Base-by-base conservation (phyloP, 2,329 filamentous ascomycete species). In the Fusarium zealandicum region DNA sequence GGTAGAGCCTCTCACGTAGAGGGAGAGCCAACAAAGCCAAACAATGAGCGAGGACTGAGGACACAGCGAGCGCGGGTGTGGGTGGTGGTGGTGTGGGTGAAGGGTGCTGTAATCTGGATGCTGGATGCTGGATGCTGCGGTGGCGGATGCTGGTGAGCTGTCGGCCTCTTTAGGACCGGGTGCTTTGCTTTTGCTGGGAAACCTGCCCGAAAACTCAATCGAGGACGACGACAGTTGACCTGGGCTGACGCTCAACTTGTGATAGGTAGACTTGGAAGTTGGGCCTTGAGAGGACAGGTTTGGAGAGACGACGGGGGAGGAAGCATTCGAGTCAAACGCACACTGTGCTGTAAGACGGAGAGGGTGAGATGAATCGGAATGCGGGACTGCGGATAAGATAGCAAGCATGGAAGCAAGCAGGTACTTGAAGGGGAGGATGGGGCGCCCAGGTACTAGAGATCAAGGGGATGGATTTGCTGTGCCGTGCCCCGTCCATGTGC, bases 11-110 rank as follows among this genome's bases (percentile, higher is more conserved):
- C 44, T n/a, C n/a, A n/a, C n/a, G n/a, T 41, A 51, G 48, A 46
- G 54, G 32, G 20, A 59, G 58, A 59, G 54, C 62, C 53, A 65
- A 59, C 62, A 58, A 65, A 60, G 61, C 53, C 59, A 60, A 56
- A 64, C 61, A 59, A 62, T 51, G 40, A 51, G 54, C 57, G 42
- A 54, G 62, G 52, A 33, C 57, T 49, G 48, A 53, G 49, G 54
- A 44, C 54, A 57, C 59, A 63, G 42, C 54, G 59, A 20, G 20
- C 59, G 59, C 59, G 58, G 58, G 58, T 50, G 54, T 42, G 58
- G 48, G 57, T 48, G 58, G 58, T 50, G 54, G 50, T 58, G 48
- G 57, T 48, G 50, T 30, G 27, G 42, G 57, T 37, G 52, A 37
- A 47, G 43, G 33, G 38, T 46, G 36, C 48, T 43, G 27, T 30